Conservation (phyloP, 495 filamentous ascomycete species). For the Daldinia caldariorum region DNA sequence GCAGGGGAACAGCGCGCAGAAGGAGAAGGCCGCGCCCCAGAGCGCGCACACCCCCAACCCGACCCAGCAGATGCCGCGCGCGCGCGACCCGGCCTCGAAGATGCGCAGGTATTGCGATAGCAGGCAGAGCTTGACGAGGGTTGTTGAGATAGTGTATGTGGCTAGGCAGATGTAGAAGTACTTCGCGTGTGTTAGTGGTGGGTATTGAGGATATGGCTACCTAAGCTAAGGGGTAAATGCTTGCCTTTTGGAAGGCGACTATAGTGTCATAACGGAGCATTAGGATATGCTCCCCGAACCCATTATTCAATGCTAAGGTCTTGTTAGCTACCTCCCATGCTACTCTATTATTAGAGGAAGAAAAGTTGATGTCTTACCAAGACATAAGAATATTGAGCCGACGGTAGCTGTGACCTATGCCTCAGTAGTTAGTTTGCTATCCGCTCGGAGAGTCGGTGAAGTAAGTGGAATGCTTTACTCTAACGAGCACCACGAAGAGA, state of each 20-base stretch:
- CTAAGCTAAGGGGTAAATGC: background rate
- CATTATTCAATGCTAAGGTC: conserved; percentile 41
- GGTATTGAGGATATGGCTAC: background rate
- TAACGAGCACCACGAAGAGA: conserved; percentile 45
- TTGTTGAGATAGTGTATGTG: conserved; percentile 45
- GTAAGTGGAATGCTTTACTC: conserved; percentile 35
- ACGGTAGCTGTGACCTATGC: conserved; percentile 38
- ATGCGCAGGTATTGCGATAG: conserved; percentile 47
- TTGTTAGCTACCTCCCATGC: conserved; percentile 12
- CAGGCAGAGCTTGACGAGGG: conserved; percentile 45
- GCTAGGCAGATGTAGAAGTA: conserved; percentile 44
- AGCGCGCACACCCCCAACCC: conserved; percentile 34
- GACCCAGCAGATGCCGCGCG: conserved; percentile 39
- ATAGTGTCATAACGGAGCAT: conserved; percentile 29
- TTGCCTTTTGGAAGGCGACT: conserved; percentile 41
- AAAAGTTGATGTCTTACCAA: conserved; percentile 29
- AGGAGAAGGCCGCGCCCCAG: conserved; percentile 45
- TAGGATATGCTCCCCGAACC: conserved; percentile 46
- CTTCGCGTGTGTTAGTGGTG: conserved; percentile 29
- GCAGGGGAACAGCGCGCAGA: conserved; percentile 45
- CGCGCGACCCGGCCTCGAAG: conserved; percentile 29
- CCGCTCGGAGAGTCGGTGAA: background rate
- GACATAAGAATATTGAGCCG: conserved; percentile 39
- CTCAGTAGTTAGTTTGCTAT: conserved; percentile 3
- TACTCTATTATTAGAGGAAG: background rate